A percentile compares a stretch with the other conserved stretches of the same genome.
These are phyloP conservation scores for Exserohilum rostratum DNA, from an alignment of 2,329 filamentous ascomycete genomes.

Conservation along the genomic window DNA sequence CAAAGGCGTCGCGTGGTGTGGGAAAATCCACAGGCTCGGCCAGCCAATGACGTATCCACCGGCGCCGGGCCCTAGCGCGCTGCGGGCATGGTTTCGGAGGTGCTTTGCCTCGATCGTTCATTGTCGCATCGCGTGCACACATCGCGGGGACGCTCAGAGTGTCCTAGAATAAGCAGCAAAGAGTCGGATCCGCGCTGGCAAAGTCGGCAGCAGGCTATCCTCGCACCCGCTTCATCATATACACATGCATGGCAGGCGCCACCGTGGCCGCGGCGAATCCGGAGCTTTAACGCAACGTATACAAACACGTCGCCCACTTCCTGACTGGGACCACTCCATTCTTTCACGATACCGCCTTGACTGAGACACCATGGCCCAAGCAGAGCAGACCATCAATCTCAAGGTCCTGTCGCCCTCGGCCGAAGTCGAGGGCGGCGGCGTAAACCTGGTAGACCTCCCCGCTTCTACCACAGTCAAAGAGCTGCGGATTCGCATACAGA, in stretches of 20 bases:
- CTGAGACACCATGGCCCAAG: constrained; percentile 34
- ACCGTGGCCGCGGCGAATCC: constrained; percentile 17
- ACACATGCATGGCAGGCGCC: constrained; percentile 13
- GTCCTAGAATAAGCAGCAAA: neutral
- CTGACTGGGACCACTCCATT: constrained; percentile 2
- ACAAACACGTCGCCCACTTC: constrained; percentile 24
- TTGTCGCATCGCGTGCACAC: constrained; percentile 5
- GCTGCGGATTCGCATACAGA: constrained; percentile 60
- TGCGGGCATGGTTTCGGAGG: constrained; percentile 21
- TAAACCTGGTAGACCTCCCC: constrained; percentile 41
- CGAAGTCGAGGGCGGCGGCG: constrained; percentile 44
- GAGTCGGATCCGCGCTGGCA: neutral
- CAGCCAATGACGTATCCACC: constrained; percentile 36
- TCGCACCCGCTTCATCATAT: neutral
- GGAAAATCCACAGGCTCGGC: constrained; percentile 23
- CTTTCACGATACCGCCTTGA: constrained; percentile 4
- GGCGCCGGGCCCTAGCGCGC: constrained; percentile 19
- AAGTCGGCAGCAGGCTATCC: neutral
- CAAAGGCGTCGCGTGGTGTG: constrained; percentile 21
- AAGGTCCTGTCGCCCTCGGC: constrained; percentile 49
- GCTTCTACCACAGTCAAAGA: constrained; percentile 55
- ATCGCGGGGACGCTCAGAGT: neutral
- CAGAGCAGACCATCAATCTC: constrained; percentile 39
- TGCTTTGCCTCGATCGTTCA: neutral
- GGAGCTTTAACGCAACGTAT: constrained; percentile 42